A percentile compares a stretch with the other conserved stretches of the same genome.
These are phyloP conservation scores for Stygiomarasmius scandens DNA, from an alignment of 1,284 basidiomycete species.

Conservation along the genomic window DNA sequence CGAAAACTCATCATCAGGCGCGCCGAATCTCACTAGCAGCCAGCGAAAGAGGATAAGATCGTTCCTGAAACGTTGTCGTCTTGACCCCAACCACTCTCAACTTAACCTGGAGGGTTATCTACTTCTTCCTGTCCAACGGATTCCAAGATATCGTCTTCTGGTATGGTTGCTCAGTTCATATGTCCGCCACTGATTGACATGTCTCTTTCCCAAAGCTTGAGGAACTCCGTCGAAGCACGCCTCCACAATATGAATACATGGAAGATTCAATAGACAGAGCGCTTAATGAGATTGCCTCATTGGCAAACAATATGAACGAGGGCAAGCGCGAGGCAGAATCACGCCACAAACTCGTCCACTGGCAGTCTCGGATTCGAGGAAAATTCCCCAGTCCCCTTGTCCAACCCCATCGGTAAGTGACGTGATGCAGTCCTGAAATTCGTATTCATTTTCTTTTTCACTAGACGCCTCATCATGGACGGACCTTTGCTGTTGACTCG, in stretches of 20 bases:
- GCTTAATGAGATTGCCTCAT: constrained; percentile 79
- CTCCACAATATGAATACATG: constrained; percentile 70
- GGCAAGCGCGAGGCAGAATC: constrained; percentile 94
- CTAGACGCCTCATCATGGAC: constrained; percentile 85
- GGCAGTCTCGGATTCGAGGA: constrained; percentile 91
- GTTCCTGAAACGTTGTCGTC: constrained; percentile 84
- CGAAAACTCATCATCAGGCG: constrained; percentile 41
- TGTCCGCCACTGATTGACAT: too few species aligned
- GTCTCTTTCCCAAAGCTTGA: constrained; percentile 70
- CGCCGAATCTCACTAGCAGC: constrained; percentile 60
- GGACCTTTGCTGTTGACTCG: constrained; percentile 82
- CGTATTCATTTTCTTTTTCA: constrained; percentile 26
- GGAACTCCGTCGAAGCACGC: constrained; percentile 81
- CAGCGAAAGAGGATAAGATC: constrained; percentile 86
- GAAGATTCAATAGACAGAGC: constrained; percentile 88
- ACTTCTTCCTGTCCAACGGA: constrained; percentile 92
- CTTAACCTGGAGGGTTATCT: constrained; percentile 95
- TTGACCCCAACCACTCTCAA: constrained; percentile 92
- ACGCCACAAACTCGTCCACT: constrained; percentile 83
- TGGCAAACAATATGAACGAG: constrained; percentile 96
- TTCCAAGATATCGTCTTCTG: constrained; percentile 93
- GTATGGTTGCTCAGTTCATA: constrained; percentile 59
- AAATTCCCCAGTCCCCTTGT: constrained; percentile 95
- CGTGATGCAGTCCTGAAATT: constrained; percentile 2
- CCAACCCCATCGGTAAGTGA: constrained; percentile 87